Evolutionary conservation across 306 rosid genomes (phyloP).

Genomic region (Cicer chorassanicum): DNA sequence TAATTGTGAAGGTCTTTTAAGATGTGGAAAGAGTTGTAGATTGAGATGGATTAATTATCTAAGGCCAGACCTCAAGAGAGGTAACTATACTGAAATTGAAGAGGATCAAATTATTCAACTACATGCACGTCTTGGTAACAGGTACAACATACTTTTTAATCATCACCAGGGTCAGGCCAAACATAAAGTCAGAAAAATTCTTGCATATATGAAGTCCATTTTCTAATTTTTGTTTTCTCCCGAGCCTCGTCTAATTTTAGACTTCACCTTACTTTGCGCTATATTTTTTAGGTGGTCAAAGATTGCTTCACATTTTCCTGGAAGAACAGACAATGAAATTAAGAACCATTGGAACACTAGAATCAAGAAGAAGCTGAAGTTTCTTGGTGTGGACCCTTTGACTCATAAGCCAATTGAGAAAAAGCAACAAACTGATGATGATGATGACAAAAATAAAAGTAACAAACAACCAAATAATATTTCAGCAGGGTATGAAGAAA

Average conservation of each 20-base stretch:
- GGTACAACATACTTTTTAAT: slow-evolving; percentile 51
- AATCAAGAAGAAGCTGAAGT: slow-evolving; percentile 88
- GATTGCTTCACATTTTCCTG: slow-evolving; percentile 93
- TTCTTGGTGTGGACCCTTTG: slow-evolving; percentile 68
- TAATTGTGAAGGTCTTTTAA: slow-evolving; percentile 66
- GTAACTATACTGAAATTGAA: slow-evolving; percentile 82
- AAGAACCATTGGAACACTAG: slow-evolving; percentile 96
- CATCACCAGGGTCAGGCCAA: background rate
- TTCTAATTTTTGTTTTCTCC: background rate
- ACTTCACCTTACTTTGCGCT: background rate
- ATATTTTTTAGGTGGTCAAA: slow-evolving; percentile 81
- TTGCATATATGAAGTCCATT: background rate
- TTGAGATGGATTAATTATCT: slow-evolving; percentile 96
- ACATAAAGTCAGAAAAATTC: background rate
- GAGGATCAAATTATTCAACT: slow-evolving; percentile 90
- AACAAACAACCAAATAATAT: slow-evolving; percentile 14
- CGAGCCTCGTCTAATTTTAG: background rate
- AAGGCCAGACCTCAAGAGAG: slow-evolving; percentile 97
- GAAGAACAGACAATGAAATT: slow-evolving; percentile 93
- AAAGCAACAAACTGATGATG: slow-evolving; percentile 39
- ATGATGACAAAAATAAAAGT: slow-evolving; percentile 40
- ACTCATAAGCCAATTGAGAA: slow-evolving; percentile 56
- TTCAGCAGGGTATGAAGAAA: slow-evolving; percentile 40
- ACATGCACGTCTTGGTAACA: slow-evolving; percentile 87
- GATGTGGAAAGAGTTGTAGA: slow-evolving; percentile 99